Base-by-base conservation (phyloP, 306 rosid genomes). In the Potentilla sterilis region DNA sequence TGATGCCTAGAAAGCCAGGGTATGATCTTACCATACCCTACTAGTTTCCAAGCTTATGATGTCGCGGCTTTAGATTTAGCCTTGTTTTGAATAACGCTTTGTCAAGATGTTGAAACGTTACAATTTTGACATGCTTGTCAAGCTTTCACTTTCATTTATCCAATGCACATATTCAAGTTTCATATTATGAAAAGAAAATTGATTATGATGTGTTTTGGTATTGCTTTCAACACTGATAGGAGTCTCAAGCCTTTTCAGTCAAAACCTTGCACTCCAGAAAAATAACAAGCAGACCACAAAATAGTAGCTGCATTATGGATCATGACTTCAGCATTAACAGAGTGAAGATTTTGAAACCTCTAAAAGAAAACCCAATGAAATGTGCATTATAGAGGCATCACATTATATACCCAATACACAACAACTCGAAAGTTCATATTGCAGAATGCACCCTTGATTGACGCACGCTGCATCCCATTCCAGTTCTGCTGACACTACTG, bases 321-420 rank as follows among this genome's bases (percentile, higher is more conserved):
- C 8, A 19, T 34, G 51, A 19, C 11, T 35, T 22, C 75, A 71
- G 24, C 43, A 46, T 28, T 4, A 14, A 70, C 63, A 72, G 7
- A 41, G 76, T 40, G 51, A 72, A 10, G 14, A 9, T 55, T 6
- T 5, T 61, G 24, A 22, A 49, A 62, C 18, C 22, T 35, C 41
- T 21, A 7, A 22, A 2, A 12, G 3, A 13, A 9, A 3, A 52
- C 4, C 22, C 75, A 70, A 48, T 52, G 52, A 65, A 63, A 72
- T 42, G 32, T 54, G 49, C 64, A 47, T 49, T 75, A 81, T 66
- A 76, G 57, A 81, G 22, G 77, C 21, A 82, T 67, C 75, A 62
- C 54, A 81, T 38, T 74, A 74, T 78, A 81, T 69, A 81, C 78
- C 78, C 61, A 76, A 81, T 69, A 81, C 78, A 75, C 51, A 72